Evolutionary conservation across 1,139 yeast species (phyloP), one percentile per base, ranked within the genome.

Genomic region (Blastobotrys indianensis): DNA sequence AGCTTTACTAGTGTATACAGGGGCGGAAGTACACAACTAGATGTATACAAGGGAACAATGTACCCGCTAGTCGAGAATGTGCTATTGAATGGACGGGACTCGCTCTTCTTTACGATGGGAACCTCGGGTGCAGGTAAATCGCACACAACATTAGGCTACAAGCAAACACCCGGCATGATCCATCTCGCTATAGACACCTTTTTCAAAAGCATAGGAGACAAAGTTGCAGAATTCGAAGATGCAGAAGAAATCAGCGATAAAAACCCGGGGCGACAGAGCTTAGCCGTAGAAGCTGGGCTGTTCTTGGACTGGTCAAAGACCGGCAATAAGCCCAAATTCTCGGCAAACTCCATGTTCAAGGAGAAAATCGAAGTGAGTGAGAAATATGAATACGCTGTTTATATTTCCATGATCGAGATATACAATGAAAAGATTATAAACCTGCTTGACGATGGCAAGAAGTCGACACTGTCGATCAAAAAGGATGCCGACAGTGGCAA

Each of bases 61-160:
- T 39, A 53, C 17, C 63, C 65, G 5, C 46, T 64, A 38, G 67
- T 65, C 2, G 54, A 58, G 16, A 58, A 61, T 32, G 55, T 62
- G 4, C 52, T 69, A 8, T 59, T 58, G 5, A 68, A 66, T 7
- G 61, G 52, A 4, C 42, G 62, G 11, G 79, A 75, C 52, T 65
- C 72, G 17, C 58, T 72, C 11, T 54, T 75, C 25, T 70, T 75
- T 52, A 67, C 77, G 0, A 56, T 76, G 55, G 80, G 80, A 0
- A 75, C 80, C 23, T 70, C 78, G 0, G 75, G 74, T 32, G 68
- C 76, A 10, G 79, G 79, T 4, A 75, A 75, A 43, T 55, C 66
- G 3, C 60, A 60, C 43, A 62, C 68, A 1, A 54, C 61, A 15
- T 52, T 58, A 10, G 67, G 68, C 5, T 38, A 50, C 34, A 52